Evolutionary conservation across 495 filamentous ascomycete genomes (phyloP), one percentile per base, ranked within the genome.

Genomic region (Hypoxylon cercidicola): DNA sequence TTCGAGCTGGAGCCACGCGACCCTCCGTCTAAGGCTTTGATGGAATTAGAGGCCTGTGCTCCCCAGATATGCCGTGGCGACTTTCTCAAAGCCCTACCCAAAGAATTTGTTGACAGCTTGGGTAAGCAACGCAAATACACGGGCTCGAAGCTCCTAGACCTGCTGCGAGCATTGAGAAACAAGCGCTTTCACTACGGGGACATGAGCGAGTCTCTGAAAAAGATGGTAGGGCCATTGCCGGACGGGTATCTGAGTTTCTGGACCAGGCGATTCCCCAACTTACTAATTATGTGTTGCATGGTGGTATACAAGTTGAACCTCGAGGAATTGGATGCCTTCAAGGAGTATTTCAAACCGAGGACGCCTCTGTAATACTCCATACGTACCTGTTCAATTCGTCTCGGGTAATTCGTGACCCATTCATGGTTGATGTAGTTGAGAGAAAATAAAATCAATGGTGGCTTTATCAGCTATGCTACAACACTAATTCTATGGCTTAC

Each of bases 41-140:
- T 89, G 2, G 81, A 88, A 39, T 82, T 87, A 2, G 81, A 86
- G 18, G 15, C 49, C 4, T 67, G 65, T 19, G 79, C 78, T 0
- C 64, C 69, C 0, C 66, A 69, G 23, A 77, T 80, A 5, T 72
- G 78, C 49, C 72, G 74, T 8, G 75, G 77, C 11, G 91, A 97
- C 73, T 99, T 97, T 76, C 80, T 97, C 21, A 86, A 85, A 23
- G 78, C 79, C 9, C 77, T 99, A 5, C 91, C 94, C 19, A 84
- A 84, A 34, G 85, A 89, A 12, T 97, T 97, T 71, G 88, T 92
- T 57, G 93, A 96, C 18, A 89, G 86, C 23, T 77, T 98, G 9
- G 93, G 93, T 57, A 97, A 95, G 77, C 96, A 99, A 77, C 85
- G 96, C 71, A 97, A 97, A 67, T 99, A 99, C 74, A 93, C 89